Evolutionary conservation across 768 basidiomycete genomes (phyloP), one percentile per base, ranked within the genome.

Genomic region (Boletus pseudopeckii): DNA sequence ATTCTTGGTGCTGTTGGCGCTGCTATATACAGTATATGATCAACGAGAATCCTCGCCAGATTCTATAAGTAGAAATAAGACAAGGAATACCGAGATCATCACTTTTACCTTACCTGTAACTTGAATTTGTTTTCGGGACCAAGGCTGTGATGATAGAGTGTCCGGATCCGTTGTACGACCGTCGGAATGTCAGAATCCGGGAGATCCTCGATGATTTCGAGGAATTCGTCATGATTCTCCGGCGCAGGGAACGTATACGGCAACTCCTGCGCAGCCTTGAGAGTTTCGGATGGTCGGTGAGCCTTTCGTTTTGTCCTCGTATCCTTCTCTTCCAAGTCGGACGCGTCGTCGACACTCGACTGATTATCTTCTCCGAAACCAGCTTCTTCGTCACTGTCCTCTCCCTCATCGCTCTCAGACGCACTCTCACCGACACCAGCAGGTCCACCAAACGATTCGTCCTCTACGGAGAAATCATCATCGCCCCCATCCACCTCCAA

Each of bases 161-260:
- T 80, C 11, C 95, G 83, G 43, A 98, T 94, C 41, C 97, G 88
- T 64, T 98, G 88, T 34, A 98, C 77, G 2, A 98, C 92, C 0
- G 77, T 84, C 5, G 85, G 81, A 2, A 96, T 68, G 55, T 96
- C 87, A 26, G 81, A 73, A 40, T 92, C 88, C 15, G 82, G 77
- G 17, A 94, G 68, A 38, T 77, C 78, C 18, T 87, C 81, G 2
- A 98, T 67, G 15, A 96, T 86, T 22, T 87, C 82, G n/a, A 96
- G 77, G 59, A 98, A 89, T 53, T 96, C 92, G 43, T 91, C 90
- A 61, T 98, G 94, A 11, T 76, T 84, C 15, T 79, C 70, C 0
- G 97, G 97, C 63, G 93, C 96, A 40, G 89, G 80, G 70, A 98
- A 98, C 1, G 92, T 98, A 68, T 83, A 99, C 0, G 97, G 97